Percentiles rank a stretch among this genome's conserved stretches.
Evolutionary conservation across 306 rosid species (phyloP).

Genomic region (apple (Malus domestica)): DNA sequence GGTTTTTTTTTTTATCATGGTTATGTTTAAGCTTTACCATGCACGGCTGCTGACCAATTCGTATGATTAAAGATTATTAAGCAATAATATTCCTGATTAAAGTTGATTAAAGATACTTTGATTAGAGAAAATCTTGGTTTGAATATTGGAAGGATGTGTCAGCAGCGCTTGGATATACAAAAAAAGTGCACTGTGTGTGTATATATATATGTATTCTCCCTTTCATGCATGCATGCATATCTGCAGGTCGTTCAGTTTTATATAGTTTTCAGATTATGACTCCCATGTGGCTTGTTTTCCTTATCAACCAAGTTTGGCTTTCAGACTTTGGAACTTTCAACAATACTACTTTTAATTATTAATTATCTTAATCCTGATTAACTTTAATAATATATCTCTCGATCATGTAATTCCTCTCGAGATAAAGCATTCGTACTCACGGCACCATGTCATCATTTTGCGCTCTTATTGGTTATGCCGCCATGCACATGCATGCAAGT

Average conservation of each 20-base stretch:
- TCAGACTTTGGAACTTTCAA: constrained; percentile 25
- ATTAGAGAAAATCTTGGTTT: constrained; percentile 21
- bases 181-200: constrained; percentile 4
- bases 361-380: background rate
- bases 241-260: background rate
- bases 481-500: constrained; percentile 45
- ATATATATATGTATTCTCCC: background rate
- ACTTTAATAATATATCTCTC: too few species aligned
- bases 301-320: constrained; percentile 35
- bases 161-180: constrained; percentile 28
- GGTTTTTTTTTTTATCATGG: background rate
- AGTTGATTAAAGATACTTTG: constrained; percentile 13
- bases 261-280: constrained; percentile 31
- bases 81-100: background rate
- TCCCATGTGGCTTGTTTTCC: constrained; percentile 65
- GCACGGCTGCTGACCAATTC: background rate
- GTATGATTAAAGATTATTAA: background rate
- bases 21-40: background rate
- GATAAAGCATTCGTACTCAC: background rate
- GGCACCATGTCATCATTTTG: constrained; percentile 10
- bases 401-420: background rate
- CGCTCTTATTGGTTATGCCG: constrained; percentile 13
- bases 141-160: constrained; percentile 29
- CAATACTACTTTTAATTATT: background rate
- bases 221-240: constrained; percentile 18